Percentiles rank a stretch among this genome's conserved stretches.
phyloP scores from a whole-genome alignment of 768 basidiomycete species.

The Trametes gibbosa region DNA sequence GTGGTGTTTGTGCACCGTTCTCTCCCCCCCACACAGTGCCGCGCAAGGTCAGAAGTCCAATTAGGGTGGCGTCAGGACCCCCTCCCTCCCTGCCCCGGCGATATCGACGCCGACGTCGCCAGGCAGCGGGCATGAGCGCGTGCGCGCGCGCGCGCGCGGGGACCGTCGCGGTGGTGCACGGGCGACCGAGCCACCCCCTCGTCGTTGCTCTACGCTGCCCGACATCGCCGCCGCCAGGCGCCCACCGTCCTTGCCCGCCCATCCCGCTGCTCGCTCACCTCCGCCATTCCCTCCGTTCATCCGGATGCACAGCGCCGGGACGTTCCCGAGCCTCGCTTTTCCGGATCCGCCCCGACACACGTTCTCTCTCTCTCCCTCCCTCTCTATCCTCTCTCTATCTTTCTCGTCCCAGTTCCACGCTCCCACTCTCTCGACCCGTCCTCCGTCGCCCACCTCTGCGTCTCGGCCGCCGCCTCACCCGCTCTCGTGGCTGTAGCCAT shows the following conservation, averaged over 20 bases:
- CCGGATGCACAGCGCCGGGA: background rate
- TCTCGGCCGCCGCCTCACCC: conserved; percentile 5
- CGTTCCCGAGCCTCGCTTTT: background rate
- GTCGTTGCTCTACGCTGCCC: too few species aligned
- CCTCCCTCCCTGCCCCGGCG: too few species aligned
- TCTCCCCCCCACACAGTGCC: too few species aligned
- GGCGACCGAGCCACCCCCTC: too few species aligned
- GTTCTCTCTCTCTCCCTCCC: background rate
- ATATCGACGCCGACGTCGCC: too few species aligned
- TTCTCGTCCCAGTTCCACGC: too few species aligned
- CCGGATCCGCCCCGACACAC: background rate
- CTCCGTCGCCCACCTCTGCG: background rate
- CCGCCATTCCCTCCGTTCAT: background rate
- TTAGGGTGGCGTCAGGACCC: too few species aligned
- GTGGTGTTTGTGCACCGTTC: background rate
- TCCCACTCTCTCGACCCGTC: background rate
- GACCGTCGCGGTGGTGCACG: too few species aligned
- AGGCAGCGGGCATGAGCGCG: too few species aligned
- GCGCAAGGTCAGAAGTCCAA: too few species aligned
- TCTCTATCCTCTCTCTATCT: background rate
- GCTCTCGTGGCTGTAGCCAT: conserved; percentile 10
- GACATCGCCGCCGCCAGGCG: background rate
- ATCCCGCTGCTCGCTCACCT: background rate
- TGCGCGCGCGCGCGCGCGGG: too few species aligned
- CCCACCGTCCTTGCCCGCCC: background rate